phyloP scores from a whole-genome alignment of 2,329 filamentous ascomycete genomes.

The Calonectria pseudoturangicola region DNA sequence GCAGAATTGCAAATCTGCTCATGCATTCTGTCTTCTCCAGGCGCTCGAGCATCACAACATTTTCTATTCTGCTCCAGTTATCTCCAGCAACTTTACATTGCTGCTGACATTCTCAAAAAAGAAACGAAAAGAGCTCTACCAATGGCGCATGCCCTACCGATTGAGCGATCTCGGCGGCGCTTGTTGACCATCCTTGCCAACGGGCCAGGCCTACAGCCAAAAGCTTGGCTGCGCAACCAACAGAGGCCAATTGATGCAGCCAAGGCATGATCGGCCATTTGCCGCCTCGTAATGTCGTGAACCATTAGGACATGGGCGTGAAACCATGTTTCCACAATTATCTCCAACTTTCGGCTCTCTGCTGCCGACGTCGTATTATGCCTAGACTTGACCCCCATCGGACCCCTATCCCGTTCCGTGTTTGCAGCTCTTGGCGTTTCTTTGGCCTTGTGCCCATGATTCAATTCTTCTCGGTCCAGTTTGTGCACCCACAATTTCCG shows the following conservation, averaged over 20 bases:
- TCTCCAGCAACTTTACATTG: background rate
- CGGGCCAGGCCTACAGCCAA: background rate
- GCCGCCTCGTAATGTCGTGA: background rate
- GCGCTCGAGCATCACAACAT: background rate
- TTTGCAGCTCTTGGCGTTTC: background rate
- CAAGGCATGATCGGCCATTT: background rate
- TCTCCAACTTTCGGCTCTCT: background rate
- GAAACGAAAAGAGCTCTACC: background rate
- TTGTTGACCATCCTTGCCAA: background rate
- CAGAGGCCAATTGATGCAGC: background rate
- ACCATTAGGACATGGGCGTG: background rate
- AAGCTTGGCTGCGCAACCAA: background rate
- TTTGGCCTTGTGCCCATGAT: background rate
- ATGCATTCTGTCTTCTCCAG: too few species aligned
- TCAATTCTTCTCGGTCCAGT: background rate
- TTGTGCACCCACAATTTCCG: too few species aligned
- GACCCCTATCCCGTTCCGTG: background rate
- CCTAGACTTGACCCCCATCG: background rate
- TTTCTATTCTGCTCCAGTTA: background rate
- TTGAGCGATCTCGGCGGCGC: conserved; percentile 2
- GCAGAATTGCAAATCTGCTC: background rate
- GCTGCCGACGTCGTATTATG: conserved; percentile 21
- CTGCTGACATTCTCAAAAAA: background rate
- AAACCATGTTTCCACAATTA: conserved; percentile 5
- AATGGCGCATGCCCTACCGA: background rate